Conservation (phyloP, 73 alveolate species). For the Halteria grandinella region DNA sequence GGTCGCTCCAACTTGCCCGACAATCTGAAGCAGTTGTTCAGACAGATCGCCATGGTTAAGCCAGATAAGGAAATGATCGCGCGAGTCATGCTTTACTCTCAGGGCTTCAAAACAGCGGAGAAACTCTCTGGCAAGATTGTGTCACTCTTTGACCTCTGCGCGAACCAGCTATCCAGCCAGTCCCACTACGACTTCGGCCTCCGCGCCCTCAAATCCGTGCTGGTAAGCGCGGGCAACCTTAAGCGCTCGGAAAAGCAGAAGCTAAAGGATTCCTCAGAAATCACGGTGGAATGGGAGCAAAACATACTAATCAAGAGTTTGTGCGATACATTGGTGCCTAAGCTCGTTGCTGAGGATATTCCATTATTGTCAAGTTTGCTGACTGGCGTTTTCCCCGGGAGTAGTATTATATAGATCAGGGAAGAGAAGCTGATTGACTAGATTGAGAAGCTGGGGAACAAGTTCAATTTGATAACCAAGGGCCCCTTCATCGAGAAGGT, state of each 20-base stretch:
- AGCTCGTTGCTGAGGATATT: constrained; percentile 98
- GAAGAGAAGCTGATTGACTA: constrained; percentile 91
- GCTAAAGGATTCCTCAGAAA: constrained; percentile 70
- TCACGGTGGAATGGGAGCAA: constrained; percentile 93
- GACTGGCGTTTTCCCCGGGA: constrained; percentile 99
- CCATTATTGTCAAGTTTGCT: constrained; percentile 89
- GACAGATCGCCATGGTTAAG: constrained; percentile 99
- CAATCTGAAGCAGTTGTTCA: constrained; percentile 97
- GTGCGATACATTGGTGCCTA: constrained; percentile 99
- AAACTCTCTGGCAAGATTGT: constrained; percentile 96
- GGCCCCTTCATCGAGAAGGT: constrained; percentile 92
- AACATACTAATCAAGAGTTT: constrained; percentile 94
- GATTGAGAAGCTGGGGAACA: constrained; percentile 76
- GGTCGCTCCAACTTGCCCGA: constrained; percentile 99
- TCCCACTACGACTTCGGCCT: constrained; percentile 99
- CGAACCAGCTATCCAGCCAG: constrained; percentile 93
- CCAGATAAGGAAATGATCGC: constrained; percentile 99
- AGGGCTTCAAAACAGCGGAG: constrained; percentile 99
- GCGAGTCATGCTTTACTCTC: constrained; percentile 97
- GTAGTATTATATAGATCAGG: constrained; percentile 93
- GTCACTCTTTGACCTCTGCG: constrained; percentile 95
- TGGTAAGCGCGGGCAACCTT: constrained; percentile 96
- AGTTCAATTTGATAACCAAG: constrained; percentile 85
- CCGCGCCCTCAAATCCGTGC: constrained; percentile 97
- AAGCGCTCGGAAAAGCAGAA: constrained; percentile 95